These are phyloP conservation scores for Arthrobotrys sinensis DNA, from an alignment of 2,329 filamentous ascomycete species.

Conservation along the genomic window DNA sequence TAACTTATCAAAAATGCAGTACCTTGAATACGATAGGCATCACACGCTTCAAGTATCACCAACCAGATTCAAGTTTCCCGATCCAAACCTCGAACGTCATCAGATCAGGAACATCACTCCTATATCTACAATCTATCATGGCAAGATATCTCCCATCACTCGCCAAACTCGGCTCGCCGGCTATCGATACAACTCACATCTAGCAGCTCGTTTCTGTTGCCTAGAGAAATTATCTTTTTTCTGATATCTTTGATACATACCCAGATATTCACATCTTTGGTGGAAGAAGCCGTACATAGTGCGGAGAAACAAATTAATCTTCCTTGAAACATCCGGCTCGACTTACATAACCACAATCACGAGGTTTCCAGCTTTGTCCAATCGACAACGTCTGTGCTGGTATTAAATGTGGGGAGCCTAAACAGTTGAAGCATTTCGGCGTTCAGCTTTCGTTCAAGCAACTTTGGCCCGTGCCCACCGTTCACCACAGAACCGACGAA, in stretches of 20 bases:
- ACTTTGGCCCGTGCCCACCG: conserved; percentile 5
- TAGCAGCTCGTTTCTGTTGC: conserved; percentile 24
- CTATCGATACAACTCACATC: conserved; percentile 2
- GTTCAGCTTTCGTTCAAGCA: conserved; percentile 7
- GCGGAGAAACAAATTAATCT: conserved; percentile 5
- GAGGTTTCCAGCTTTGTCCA: neutral
- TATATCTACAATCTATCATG: neutral
- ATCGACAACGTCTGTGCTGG: neutral
- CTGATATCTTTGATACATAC: neutral
- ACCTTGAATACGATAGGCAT: conserved; percentile 3
- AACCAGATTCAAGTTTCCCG: neutral
- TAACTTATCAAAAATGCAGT: neutral
- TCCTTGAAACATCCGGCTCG: conserved; percentile 29
- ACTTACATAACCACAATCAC: conserved; percentile 24
- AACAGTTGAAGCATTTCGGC: conserved; percentile 14
- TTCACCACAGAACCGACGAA: conserved; percentile 1
- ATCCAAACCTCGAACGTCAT: neutral
- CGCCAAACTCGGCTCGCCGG: conserved; percentile 37
- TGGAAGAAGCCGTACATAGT: neutral
- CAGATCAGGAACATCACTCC: neutral
- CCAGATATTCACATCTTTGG: neutral
- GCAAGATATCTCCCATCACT: conserved; percentile 21
- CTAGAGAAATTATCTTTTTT: conserved; percentile 13
- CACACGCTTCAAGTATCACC: neutral
- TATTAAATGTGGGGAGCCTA: conserved; percentile 14